These are phyloP conservation scores for Dissophora globulifera DNA, from an alignment of 192 early-diverging fungal genomes.

Conservation along the genomic window DNA sequence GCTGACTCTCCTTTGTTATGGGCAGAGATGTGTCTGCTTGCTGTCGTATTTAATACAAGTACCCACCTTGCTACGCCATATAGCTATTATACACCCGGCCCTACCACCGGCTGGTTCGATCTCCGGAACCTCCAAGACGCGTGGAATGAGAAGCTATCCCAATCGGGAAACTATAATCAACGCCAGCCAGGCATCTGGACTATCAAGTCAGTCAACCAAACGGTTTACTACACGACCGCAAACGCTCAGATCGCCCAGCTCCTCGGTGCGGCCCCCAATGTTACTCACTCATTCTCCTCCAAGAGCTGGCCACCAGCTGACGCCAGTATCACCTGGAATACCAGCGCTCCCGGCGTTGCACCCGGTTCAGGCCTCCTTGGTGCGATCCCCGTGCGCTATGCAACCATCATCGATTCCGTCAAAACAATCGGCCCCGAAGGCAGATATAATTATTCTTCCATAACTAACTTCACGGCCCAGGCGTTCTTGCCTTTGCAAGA, in stretches of 20 bases:
- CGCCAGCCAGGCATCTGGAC: background rate
- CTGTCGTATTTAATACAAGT: no score
- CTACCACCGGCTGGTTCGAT: conserved; percentile 28
- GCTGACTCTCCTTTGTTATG: background rate
- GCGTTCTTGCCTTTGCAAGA: background rate
- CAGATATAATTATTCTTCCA: fast-evolving
- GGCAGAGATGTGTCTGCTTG: no score
- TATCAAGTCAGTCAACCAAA: conserved; percentile 14
- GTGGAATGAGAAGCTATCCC: background rate
- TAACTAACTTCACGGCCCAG: background rate
- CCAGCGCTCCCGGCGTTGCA: background rate
- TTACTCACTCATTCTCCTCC: conserved; percentile 20
- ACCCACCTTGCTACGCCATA: background rate
- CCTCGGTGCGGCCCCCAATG: conserved; percentile 10
- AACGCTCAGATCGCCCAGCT: conserved; percentile 15
- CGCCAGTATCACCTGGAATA: conserved; percentile 21
- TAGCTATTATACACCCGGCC: conserved; percentile 21
- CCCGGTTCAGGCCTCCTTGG: conserved; percentile 34
- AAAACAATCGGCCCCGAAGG: conserved; percentile 1
- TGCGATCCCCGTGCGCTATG: conserved; percentile 31
- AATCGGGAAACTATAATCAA: no score
- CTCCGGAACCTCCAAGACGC: background rate
- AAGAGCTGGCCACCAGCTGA: conserved; percentile 25
- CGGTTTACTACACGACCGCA: conserved; percentile 15
- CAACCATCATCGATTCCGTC: background rate